A percentile compares a stretch with the other conserved stretches of the same genome.
These are phyloP conservation scores for Suillus subalutaceus DNA, from an alignment of 768 basidiomycete genomes.

Conservation along the genomic window DNA sequence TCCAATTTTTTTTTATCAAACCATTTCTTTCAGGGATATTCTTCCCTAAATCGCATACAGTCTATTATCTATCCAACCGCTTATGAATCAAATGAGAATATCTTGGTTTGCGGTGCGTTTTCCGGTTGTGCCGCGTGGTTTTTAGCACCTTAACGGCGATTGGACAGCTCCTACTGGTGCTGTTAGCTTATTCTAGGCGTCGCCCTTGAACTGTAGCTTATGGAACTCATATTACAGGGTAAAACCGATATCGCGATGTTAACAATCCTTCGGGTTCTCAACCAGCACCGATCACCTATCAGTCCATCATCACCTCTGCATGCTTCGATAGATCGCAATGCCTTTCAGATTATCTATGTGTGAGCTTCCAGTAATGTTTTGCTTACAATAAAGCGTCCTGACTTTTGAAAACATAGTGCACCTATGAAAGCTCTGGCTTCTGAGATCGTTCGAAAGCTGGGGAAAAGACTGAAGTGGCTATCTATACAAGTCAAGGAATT, in stretches of 20 bases:
- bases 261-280: conserved; percentile 84
- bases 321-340: conserved; percentile 61
- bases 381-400: neutral
- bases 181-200: conserved; percentile 49
- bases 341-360: conserved; percentile 99
- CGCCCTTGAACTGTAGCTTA: conserved; percentile 1
- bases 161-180: conserved; percentile 92
- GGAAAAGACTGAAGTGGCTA: conserved; percentile 89
- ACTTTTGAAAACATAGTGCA: conserved; percentile 52
- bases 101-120: conserved; percentile 62
- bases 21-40: conserved; percentile 65
- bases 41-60: conserved; percentile 88
- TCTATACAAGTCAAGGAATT: conserved; percentile 85
- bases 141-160: conserved; percentile 4
- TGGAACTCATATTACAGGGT: conserved; percentile 55
- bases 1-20: neutral
- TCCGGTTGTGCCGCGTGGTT: neutral
- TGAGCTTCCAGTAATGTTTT: conserved; percentile 35
- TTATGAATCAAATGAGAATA: conserved; percentile 94
- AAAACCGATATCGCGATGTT: conserved; percentile 99
- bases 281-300: conserved; percentile 58
- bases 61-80: conserved; percentile 94
- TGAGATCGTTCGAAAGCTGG: conserved; percentile 91
- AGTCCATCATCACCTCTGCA: conserved; percentile 36
- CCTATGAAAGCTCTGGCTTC: conserved; percentile 98